Base-by-base conservation (phyloP, 805 yeast genomes). In the Myxozyma sirexii region DNA sequence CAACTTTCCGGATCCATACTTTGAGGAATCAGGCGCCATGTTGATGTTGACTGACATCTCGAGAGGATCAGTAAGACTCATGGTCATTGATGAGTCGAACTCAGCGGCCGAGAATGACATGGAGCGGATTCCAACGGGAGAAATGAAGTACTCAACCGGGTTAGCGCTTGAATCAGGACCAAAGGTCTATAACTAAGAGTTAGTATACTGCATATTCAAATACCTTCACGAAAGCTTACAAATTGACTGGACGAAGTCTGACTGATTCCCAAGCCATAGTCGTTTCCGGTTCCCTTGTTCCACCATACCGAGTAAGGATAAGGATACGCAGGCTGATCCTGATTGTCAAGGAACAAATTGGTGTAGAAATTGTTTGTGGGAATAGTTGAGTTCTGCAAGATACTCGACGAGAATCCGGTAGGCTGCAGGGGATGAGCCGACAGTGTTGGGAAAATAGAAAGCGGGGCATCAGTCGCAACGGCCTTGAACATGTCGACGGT, bases 341-440 rank as follows among this genome's bases (percentile, higher is more conserved):
- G 90, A 51, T 72, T 73, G 23, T 77, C 86, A 23, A 87, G 75
- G 64, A 85, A 74, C 68, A 87, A 69, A 71, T 89, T 88, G 38
- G 83, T 81, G 73, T 82, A 87, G 72, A 88, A 89, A 74, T 87
- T 88, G 77, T 89, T 88, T 24, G 96, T 90, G 68, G 85, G 84
- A 60, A 81, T 78, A 1, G 85, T 76, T 10, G 63, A 66, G 35
- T 73, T 80, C 52, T 73, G 69, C 60, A 78, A 77, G 10, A 48
- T 29, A 13, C 50, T 10, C 4, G 21, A 13, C 27, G 59, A 43
- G 37, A 60, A 8, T 13, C 63, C 50, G 13, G 26, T 24, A 3
- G 67, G 67, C 53, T 44, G 56, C 23, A 39, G 54, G 13, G 67
- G 67, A 45, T 63, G 67, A 1, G 56, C n/a, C 12, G 33, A 21